Base-by-base conservation (phyloP, 371 early-diverging fungal species). In the Phascolomyces articulosus region DNA sequence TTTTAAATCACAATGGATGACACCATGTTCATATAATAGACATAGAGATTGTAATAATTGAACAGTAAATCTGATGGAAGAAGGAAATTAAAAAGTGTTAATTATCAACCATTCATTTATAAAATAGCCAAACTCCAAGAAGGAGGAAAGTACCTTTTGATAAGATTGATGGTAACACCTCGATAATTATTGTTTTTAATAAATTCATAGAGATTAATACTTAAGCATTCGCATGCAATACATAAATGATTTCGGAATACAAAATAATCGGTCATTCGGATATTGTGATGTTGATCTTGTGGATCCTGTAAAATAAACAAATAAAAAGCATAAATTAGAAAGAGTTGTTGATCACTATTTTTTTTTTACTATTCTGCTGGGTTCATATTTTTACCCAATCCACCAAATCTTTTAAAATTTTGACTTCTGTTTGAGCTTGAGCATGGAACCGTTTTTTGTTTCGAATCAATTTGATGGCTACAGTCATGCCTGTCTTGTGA, bases 381-480 rank as follows among this genome's bases (percentile, higher is more conserved):
- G 8, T 15, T 10, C n/a, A 48, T 31, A 26, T 21, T 23, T 73
- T 48, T 74, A 87, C 89, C 88, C 88, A 91, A 53, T 77, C 71
- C 40, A 71, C 79, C 55, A 96, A 64, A 60, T 76, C 75, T 57
- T 89, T 88, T 47, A 97, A 81, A 47, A 97, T 93, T 73, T 93
- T 93, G 57, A 96, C 91, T 77, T 99, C 99, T n/a, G 96, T 91
- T 62, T 92, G 79, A 24, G 96, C 96, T 69, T 98, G 98, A 62
- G 91, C 89, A 77, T 93, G 96, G 83, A 97, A 98, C 20, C 95
- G 87, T 72, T 90, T 93, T 83, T 94, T 93, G 81, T 95, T 96
- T 49, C 96, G 85, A 59, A 98, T 97, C 40, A 99, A 87, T 79
- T 99, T 99, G 63, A 99, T 87, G 1, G 99, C 99, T 24, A 95